A percentile compares a stretch with the other conserved stretches of the same genome.
phyloP scores from a whole-genome alignment of 768 basidiomycete species.

The Phylloporus sp. region DNA sequence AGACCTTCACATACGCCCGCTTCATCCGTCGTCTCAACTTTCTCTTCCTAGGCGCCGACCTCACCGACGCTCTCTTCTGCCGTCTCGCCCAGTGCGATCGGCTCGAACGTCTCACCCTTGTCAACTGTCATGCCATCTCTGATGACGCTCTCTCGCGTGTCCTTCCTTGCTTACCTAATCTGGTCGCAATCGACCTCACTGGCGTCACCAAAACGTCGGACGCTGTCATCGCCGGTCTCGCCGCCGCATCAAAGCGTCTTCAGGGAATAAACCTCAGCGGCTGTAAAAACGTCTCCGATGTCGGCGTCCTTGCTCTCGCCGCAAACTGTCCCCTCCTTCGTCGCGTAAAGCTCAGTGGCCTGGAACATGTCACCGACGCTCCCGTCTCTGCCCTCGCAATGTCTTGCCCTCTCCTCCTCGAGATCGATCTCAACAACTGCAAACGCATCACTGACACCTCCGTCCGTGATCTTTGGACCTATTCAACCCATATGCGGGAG shows the following conservation, averaged over 20 bases:
- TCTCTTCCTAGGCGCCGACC: constrained; percentile 57
- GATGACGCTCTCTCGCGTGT: constrained; percentile 58
- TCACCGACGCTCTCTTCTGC: constrained; percentile 70
- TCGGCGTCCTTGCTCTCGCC: constrained; percentile 73
- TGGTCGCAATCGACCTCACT: constrained; percentile 83
- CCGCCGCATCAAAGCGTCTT: constrained; percentile 61
- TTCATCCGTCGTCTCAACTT: constrained; percentile 94
- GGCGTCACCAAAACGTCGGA: constrained; percentile 68
- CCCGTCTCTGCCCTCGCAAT: constrained; percentile 73
- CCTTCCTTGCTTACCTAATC: constrained; percentile 64
- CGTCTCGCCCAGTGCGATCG: constrained; percentile 70
- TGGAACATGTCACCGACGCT: constrained; percentile 69
- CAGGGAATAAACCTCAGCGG: constrained; percentile 91
- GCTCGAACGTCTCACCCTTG: constrained; percentile 84
- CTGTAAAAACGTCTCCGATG: constrained; percentile 76
- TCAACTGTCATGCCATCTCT: constrained; percentile 67
- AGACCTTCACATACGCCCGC: constrained; percentile 81
- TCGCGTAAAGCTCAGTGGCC: constrained; percentile 82
- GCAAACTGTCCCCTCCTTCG: constrained; percentile 69
- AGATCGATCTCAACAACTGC: constrained; percentile 90
- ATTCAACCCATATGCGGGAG: constrained; percentile 83
- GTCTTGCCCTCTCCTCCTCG: constrained; percentile 80
- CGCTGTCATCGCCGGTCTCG: constrained; percentile 64
- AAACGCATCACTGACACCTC: constrained; percentile 69
- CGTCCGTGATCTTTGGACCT: constrained; percentile 78